Percentiles rank a stretch among this genome's conserved stretches.
Conservation (phyloP, 148 eudicot genomes). For the Diospyros lotus region DNA sequence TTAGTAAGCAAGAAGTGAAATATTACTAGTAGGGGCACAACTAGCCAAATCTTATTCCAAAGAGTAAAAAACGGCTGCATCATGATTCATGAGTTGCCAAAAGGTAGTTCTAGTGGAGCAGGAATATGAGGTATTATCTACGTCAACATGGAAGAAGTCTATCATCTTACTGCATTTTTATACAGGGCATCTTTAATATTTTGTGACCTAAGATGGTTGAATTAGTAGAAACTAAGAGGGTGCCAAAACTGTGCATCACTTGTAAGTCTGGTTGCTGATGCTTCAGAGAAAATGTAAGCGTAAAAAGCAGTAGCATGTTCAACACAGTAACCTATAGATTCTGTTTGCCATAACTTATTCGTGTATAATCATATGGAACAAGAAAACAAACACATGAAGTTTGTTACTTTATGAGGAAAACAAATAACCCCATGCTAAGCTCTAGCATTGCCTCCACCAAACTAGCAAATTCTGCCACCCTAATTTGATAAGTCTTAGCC, state of each 20-base stretch:
- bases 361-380: background rate
- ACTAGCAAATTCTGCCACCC: background rate
- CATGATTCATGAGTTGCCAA: background rate
- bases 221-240: background rate
- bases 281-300: too few species aligned
- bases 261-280: background rate
- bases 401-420: background rate
- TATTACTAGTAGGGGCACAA: background rate
- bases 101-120: background rate
- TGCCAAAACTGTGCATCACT: background rate
- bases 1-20: background rate
- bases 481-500: background rate
- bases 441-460: background rate
- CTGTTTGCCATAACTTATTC: too few species aligned
- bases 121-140: background rate
- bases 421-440: background rate
- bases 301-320: too few species aligned
- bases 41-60: background rate
- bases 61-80: background rate
- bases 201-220: background rate
- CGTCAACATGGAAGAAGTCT: background rate
- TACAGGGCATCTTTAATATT: background rate
- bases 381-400: background rate
- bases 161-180: background rate
- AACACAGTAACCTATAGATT: too few species aligned